Conservation (phyloP, 2,329 filamentous ascomycete species). For the Xylariaceae sp. region DNA sequence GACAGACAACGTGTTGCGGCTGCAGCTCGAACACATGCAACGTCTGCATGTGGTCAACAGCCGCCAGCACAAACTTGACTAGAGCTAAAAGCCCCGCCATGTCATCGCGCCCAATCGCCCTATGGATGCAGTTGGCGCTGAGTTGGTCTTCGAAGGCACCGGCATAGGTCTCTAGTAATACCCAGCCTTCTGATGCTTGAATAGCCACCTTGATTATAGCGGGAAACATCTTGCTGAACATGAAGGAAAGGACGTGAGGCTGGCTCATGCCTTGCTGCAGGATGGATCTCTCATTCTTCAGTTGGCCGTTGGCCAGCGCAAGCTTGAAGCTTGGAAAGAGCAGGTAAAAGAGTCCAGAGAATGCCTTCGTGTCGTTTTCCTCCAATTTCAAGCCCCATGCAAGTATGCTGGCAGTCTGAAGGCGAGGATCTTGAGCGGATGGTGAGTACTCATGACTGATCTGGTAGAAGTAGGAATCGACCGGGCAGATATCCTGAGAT, state of each 20-base stretch:
- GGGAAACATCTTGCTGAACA: constrained; percentile 50
- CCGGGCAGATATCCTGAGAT: constrained; percentile 49
- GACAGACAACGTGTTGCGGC: constrained; percentile 17
- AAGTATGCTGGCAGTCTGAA: constrained; percentile 52
- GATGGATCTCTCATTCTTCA: constrained; percentile 43
- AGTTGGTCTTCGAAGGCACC: constrained; percentile 37
- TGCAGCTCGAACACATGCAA: constrained; percentile 14
- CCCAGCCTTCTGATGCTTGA: constrained; percentile 34
- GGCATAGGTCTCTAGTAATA: constrained; percentile 47
- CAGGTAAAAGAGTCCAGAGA: constrained; percentile 51
- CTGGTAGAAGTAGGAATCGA: constrained; percentile 54
- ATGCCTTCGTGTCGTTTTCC: constrained; percentile 45
- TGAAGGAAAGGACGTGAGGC: constrained; percentile 39
- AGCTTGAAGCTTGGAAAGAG: constrained; percentile 55
- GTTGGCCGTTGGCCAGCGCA: constrained; percentile 44
- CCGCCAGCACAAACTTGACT: constrained; percentile 26
- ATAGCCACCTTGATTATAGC: constrained; percentile 41
- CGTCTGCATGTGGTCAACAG: constrained; percentile 22
- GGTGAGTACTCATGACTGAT: constrained; percentile 54
- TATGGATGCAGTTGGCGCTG: constrained; percentile 29
- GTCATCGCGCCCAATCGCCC: constrained; percentile 32
- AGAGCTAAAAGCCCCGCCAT: constrained; percentile 29
- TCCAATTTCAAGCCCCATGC: constrained; percentile 52
- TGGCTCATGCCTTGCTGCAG: constrained; percentile 46
- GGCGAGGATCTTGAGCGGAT: constrained; percentile 49